Base-by-base conservation (phyloP, 495 filamentous ascomycete genomes). In the Aspergillus avenaceus region DNA sequence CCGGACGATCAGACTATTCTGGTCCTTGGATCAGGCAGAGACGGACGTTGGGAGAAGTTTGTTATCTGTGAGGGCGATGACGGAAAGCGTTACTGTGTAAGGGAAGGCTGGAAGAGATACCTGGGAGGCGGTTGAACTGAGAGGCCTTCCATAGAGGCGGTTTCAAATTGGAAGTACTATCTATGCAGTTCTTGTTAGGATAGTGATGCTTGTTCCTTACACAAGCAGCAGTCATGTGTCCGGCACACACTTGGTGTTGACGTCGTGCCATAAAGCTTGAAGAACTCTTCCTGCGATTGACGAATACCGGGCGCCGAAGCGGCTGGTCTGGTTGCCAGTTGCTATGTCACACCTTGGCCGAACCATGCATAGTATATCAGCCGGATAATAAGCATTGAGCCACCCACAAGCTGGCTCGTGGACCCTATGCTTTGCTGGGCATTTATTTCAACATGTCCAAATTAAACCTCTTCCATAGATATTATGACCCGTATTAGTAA, bases 11-110 rank as follows among this genome's bases (percentile, higher is more conserved):
- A 76, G 6, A 84, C 74, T 34, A 69, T 93, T 29, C 59, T 88
- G 14, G 86, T 95, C 3, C 72, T 95, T 28, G 86, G 90, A n/a
- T 87, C 88, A 5, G 91, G 91, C 0, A 73, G 77, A 51, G 87
- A 93, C 54, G 84, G 83, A 6, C 75, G 86, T 19, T 95, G 90
- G 90, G 88, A 96, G 73, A 88, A 82, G 51, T 95, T 92, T 50
- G 71, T 81, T 9, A 64, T 95, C 22, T 75, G 70, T 19, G 77
- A 87, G 44, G 78, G 73, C 0, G 76, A 81, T 34, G 84, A 85
- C 42, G 85, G 85, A 9, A 80, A 75, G 53, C 71, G 80, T 37
- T 68, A 74, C 38, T 75, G 84, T 53, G 59, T 82, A 4, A 76
- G 86, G 58, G 84, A 87, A 49, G 90, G 88, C 4, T 95, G 89